A percentile compares a stretch with the other conserved stretches of the same genome.
phyloP scores from a whole-genome alignment of 2,329 filamentous ascomycete genomes.

The Epichloe gansuensis region DNA sequence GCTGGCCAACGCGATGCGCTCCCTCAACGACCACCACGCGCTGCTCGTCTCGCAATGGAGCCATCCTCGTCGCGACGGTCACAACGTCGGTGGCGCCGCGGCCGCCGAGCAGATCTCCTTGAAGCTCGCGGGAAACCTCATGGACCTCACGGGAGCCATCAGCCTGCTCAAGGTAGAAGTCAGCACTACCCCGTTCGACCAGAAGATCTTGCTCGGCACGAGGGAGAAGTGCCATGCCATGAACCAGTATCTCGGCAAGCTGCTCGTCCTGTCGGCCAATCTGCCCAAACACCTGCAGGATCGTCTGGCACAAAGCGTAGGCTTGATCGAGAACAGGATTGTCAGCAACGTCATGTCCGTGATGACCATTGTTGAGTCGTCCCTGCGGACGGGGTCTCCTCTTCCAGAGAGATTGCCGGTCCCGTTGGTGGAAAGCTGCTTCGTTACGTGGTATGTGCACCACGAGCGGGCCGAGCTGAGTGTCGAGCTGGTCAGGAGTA shows the following conservation, averaged over 20 bases:
- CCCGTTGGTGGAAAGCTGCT: slow-evolving; percentile 27
- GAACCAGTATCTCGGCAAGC: slow-evolving; percentile 20
- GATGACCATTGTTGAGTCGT: slow-evolving; percentile 31
- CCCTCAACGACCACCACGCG: slow-evolving; percentile 35
- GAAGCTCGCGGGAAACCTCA: slow-evolving; percentile 17
- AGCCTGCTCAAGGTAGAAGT: slow-evolving; percentile 18
- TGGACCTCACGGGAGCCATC: slow-evolving; percentile 14
- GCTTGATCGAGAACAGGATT: slow-evolving; percentile 28
- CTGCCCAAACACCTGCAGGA: slow-evolving; percentile 27
- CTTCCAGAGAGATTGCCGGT: slow-evolving; percentile 34
- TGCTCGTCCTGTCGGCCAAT: slow-evolving; percentile 20
- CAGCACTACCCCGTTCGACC: slow-evolving; percentile 19
- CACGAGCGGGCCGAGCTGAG: slow-evolving; percentile 17
- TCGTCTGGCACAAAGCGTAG: slow-evolving; percentile 23
- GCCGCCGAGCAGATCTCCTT: slow-evolving; percentile 17
- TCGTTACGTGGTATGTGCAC: slow-evolving; percentile 14
- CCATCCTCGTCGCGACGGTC: slow-evolving; percentile 14
- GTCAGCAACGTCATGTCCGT: slow-evolving; percentile 39
- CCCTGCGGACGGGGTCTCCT: slow-evolving; percentile 33
- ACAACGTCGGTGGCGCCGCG: slow-evolving; percentile 17
- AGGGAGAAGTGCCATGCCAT: slow-evolving; percentile 19
- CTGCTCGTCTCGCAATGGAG: slow-evolving; percentile 33
- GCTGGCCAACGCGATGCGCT: slow-evolving; percentile 29
- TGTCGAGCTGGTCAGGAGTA: slow-evolving; percentile 23
- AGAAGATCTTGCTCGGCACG: slow-evolving; percentile 16